Percentiles rank a stretch among this genome's conserved stretches.
phyloP scores from a whole-genome alignment of 345 rosid genomes.

The Gossypium mustelinum region DNA sequence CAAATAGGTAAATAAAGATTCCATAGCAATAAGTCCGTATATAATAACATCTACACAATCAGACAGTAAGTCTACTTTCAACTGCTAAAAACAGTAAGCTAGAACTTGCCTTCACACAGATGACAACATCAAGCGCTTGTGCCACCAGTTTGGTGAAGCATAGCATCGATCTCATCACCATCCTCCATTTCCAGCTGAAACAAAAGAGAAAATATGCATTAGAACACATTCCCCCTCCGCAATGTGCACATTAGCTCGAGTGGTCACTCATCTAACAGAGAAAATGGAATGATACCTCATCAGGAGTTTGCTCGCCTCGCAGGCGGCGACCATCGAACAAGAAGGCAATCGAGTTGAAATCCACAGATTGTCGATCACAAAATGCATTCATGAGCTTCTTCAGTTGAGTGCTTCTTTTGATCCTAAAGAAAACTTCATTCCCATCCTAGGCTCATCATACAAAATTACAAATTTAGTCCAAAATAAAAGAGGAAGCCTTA shows the following conservation, averaged over 20 bases:
- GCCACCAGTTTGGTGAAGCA: slow-evolving; percentile 30
- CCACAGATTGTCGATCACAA: slow-evolving; percentile 81
- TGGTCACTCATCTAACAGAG: background rate
- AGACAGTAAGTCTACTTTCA: no score
- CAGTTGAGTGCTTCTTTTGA: no score
- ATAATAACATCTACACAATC: no score
- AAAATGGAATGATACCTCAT: slow-evolving; percentile 45
- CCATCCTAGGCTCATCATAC: slow-evolving; percentile 49
- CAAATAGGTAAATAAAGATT: no score
- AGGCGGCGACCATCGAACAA: slow-evolving; percentile 89
- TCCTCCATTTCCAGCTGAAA: slow-evolving; percentile 85
- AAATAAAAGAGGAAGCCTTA: background rate
- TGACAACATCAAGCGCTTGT: no score
- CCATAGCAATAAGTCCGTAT: no score
- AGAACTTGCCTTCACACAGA: no score
- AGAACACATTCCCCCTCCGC: background rate
- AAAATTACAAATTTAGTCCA: background rate
- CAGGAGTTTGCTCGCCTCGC: slow-evolving; percentile 81
- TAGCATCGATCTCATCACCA: slow-evolving; percentile 85
- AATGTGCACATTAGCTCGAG: background rate
- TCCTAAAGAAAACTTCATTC: no score
- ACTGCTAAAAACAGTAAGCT: no score
- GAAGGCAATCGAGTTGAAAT: slow-evolving; percentile 78
- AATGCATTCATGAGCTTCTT: no score
- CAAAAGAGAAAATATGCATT: background rate